These are phyloP conservation scores for Friedmanniomyces endolithicus DNA, from an alignment of 495 filamentous ascomycete genomes.

Conservation along the genomic window DNA sequence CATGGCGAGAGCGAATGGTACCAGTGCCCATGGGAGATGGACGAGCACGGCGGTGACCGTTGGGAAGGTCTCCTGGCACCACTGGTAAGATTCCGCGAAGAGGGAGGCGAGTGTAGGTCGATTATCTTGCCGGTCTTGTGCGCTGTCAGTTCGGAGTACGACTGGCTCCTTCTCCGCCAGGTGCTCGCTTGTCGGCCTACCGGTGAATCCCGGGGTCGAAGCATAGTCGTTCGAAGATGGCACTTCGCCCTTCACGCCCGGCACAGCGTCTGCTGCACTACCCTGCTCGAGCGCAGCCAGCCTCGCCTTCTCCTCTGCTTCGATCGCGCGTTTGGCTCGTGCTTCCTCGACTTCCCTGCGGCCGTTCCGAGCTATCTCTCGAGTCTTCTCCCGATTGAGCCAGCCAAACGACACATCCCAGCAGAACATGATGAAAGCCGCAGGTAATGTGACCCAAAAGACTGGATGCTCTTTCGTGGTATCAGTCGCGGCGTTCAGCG, in stretches of 20 bases:
- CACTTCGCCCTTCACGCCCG: constrained; percentile 6
- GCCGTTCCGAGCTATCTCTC: constrained; percentile 46
- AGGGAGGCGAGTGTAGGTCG: constrained; percentile 39
- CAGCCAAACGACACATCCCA: constrained; percentile 50
- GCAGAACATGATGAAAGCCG: constrained; percentile 48
- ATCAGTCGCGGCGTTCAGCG: constrained; percentile 44
- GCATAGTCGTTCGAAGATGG: neutral
- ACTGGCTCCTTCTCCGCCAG: neutral
- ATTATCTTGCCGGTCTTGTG: neutral
- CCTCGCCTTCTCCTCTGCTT: neutral
- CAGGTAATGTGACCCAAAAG: constrained; percentile 50
- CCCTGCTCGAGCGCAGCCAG: constrained; percentile 1
- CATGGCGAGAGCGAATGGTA: constrained; percentile 56
- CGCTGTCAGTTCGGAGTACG: constrained; percentile 9
- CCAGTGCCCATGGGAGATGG: constrained; percentile 48
- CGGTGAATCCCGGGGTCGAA: neutral
- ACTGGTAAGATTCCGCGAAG: constrained; percentile 32
- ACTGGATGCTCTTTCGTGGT: constrained; percentile 37
- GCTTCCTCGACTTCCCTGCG: constrained; percentile 36
- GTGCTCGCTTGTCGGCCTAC: neutral
- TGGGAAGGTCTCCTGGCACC: constrained; percentile 54
- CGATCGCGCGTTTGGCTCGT: constrained; percentile 27
- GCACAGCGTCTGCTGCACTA: neutral
- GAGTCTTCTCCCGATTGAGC: constrained; percentile 44
- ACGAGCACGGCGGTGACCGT: constrained; percentile 46